These are phyloP conservation scores for Plasmodium ovale DNA, from an alignment of 169 alveolate species.

Conservation along the genomic window DNA sequence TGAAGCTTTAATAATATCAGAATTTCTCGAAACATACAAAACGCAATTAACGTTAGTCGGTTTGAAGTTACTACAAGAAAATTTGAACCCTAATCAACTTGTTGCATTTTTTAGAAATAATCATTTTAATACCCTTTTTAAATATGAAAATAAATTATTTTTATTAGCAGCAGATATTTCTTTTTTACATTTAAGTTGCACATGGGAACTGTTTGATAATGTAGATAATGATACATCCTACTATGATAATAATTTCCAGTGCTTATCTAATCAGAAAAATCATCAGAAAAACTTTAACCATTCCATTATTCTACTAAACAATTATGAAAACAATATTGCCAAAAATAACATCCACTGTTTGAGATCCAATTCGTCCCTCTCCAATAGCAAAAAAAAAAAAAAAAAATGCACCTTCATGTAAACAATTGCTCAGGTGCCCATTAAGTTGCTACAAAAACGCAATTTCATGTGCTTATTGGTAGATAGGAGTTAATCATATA, in stretches of 20 bases:
- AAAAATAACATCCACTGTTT: conserved; percentile 15
- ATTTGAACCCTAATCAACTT: conserved; percentile 60
- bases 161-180: conserved; percentile 65
- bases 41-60: conserved; percentile 72
- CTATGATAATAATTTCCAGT: conserved; percentile 62
- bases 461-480: no score
- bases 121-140: conserved; percentile 74
- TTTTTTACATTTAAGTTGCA: conserved; percentile 73
- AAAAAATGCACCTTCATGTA: conserved; percentile 74
- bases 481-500: no score
- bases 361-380: conserved; percentile 21
- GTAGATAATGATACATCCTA: conserved; percentile 73
- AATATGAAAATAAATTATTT: conserved; percentile 71
- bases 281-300: conserved; percentile 10
- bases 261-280: conserved; percentile 37
- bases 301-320: conserved; percentile 11
- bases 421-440: no score
- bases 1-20: conserved; percentile 71
- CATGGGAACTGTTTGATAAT: conserved; percentile 77
- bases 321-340: conserved; percentile 27
- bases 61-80: conserved; percentile 57
- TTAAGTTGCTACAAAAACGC: no score
- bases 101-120: conserved; percentile 75
- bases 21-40: conserved; percentile 73
- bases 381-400: conserved; percentile 53